These are phyloP conservation scores for Voacanga thouarsii DNA, from an alignment of 257 asterid species.

Conservation along the genomic window DNA sequence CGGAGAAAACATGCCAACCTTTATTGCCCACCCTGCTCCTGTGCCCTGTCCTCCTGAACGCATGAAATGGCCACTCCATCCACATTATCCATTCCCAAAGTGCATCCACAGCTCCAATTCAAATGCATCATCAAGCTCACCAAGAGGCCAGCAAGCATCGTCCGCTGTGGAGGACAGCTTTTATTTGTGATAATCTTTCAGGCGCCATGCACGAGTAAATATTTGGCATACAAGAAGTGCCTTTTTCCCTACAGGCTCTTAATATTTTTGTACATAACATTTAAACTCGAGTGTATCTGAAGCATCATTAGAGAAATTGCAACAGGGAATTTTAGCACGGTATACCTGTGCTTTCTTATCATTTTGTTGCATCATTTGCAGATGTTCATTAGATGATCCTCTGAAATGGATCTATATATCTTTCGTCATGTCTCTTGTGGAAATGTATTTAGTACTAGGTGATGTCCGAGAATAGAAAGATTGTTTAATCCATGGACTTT, in stretches of 20 bases:
- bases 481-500: background rate
- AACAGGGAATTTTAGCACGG: conserved; percentile 3
- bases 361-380: conserved; percentile 7
- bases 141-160: conserved; percentile 9
- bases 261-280: conserved; percentile 3
- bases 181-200: background rate
- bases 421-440: background rate
- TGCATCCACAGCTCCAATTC: conserved; percentile 11
- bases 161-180: background rate
- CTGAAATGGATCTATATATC: background rate
- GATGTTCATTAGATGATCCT: background rate
- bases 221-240: conserved; percentile 10
- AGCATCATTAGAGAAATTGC: conserved; percentile 1
- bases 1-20: conserved; percentile 71
- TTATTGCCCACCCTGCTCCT: conserved; percentile 85
- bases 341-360: background rate
- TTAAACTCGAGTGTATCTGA: background rate
- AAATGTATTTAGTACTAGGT: background rate
- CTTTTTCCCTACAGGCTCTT: conserved; percentile 4
- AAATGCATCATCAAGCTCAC: conserved; percentile 27
- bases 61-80: conserved; percentile 53
- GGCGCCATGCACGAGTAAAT: conserved; percentile 1
- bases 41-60: conserved; percentile 75
- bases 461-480: background rate
- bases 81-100: conserved; percentile 20